These are phyloP conservation scores for Sporodiniella umbellata DNA, from an alignment of 371 early-diverging fungal species.

Conservation along the genomic window DNA sequence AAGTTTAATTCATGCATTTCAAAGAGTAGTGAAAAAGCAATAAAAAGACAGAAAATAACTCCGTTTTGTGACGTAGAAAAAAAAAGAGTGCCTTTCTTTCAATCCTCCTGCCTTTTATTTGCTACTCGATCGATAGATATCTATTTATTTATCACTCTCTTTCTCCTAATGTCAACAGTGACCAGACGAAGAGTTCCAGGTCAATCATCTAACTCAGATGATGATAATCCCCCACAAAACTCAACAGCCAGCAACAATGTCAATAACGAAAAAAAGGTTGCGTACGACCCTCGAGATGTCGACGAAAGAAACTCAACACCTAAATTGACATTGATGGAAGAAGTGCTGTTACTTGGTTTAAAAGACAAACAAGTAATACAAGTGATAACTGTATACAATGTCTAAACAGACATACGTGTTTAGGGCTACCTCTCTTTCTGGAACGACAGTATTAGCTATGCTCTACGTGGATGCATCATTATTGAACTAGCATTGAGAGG, in stretches of 20 bases:
- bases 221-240: slow-evolving; percentile 9
- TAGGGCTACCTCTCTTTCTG: slow-evolving; percentile 96
- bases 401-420: too few relatives aligned
- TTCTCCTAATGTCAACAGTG: slow-evolving; percentile 32
- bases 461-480: slow-evolving; percentile 90
- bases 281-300: slow-evolving; percentile 49
- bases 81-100: background rate
- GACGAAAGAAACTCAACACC: slow-evolving; percentile 67
- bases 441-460: slow-evolving; percentile 98
- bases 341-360: slow-evolving; percentile 87
- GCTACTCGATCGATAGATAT: background rate
- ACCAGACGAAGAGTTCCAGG: slow-evolving; percentile 43
- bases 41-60: background rate
- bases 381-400: too few relatives aligned
- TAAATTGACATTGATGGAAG: slow-evolving; percentile 89
- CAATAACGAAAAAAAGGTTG: slow-evolving; percentile 35
- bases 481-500: slow-evolving; percentile 92
- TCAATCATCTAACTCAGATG: slow-evolving; percentile 24
- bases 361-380: slow-evolving; percentile 85
- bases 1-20: slow-evolving; percentile 7
- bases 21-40: background rate
- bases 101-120: background rate
- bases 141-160: too few relatives aligned
- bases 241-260: slow-evolving; percentile 11
- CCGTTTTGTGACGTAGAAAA: slow-evolving; percentile 2